Base-by-base conservation (phyloP, 2,329 filamentous ascomycete species). In the Apiospora malaysiana region DNA sequence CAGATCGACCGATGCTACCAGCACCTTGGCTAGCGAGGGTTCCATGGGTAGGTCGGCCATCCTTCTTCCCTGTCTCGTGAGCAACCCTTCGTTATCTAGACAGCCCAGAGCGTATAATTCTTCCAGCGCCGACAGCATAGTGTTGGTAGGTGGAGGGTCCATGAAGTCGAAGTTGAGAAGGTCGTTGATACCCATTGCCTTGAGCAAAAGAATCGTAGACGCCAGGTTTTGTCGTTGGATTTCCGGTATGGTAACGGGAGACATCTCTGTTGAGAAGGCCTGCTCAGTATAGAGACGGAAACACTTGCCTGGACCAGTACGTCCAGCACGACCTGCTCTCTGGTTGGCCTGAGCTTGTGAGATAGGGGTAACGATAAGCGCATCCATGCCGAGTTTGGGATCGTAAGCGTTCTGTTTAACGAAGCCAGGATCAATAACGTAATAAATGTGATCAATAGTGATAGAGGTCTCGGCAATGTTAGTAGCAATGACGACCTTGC, bases 21-120 rank as follows among this genome's bases (percentile, higher is more conserved):
- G 88, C 0, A 94, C 91, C 81, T 98, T 99, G 69, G 95, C 93
- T 0, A 98, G 87, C 0, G 94, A 91, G 0, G 96, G 96, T 71
- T 98, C 95, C 94, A 98, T 98, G 0, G 96, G 96, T 81, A 98
- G 98, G 78, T 99, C 95, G 14, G 96, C 95, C 95, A 99, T 98
- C 81, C 98, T 97, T 65, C 96, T 90, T 9, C 96, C 96, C 1
- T 97, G 87, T 8, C 96, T 91, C 0, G 96, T 99, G 2, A 99
- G 85, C 0, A 99, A 87, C 18, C 96, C 96, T 86, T 99, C 96
- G 77, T 99, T 95, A 74, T 99, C 96, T 0, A 99, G 86, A 0
- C 95, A 95, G 4, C 92, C 94, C 14, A 99, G 85, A 0, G 94
- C 94, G 78, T 99, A 99, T 0, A 99, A 86, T 79, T 98, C 96